Percentiles rank a stretch among this genome's conserved stretches.
phyloP scores from a whole-genome alignment of 2,329 filamentous ascomycete species.

The Dactylellina drechsleri region DNA sequence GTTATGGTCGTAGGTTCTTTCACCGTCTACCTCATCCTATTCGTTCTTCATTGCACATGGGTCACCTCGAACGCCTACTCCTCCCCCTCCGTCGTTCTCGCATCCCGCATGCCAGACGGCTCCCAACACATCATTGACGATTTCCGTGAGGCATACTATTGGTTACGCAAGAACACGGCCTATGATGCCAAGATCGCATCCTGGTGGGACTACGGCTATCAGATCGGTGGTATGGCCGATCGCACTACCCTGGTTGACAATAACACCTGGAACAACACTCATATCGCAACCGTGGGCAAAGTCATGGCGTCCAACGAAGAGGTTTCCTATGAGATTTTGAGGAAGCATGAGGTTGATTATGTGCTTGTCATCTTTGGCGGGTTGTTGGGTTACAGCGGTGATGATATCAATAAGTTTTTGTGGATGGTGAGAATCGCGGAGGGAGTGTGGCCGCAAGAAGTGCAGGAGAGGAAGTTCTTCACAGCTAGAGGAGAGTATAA shows the following conservation, averaged over 20 bases:
- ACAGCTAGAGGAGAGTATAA: slow-evolving; percentile 92
- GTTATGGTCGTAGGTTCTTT: slow-evolving; percentile 76
- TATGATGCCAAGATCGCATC: slow-evolving; percentile 98
- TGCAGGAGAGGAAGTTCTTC: slow-evolving; percentile 97
- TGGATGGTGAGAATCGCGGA: slow-evolving; percentile 99
- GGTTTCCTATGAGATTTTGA: slow-evolving; percentile 98
- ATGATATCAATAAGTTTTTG: slow-evolving; percentile 99
- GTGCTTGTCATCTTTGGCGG: slow-evolving; percentile 97
- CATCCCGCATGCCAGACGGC: slow-evolving; percentile 89
- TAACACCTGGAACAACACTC: slow-evolving; percentile 99
- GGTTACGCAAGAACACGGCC: slow-evolving; percentile 96
- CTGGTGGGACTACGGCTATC: slow-evolving; percentile 99
- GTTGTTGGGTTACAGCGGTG: slow-evolving; percentile 93
- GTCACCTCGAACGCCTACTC: slow-evolving; percentile 99
- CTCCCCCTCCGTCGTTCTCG: slow-evolving; percentile 94
- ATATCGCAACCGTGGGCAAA: slow-evolving; percentile 98
- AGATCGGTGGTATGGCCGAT: slow-evolving; percentile 99
- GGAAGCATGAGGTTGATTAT: slow-evolving; percentile 98
- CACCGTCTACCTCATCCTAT: slow-evolving; percentile 84
- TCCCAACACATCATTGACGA: slow-evolving; percentile 99
- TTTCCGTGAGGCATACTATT: slow-evolving; percentile 99
- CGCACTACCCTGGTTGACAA: slow-evolving; percentile 97
- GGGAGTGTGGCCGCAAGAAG: slow-evolving; percentile 99
- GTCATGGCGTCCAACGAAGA: slow-evolving; percentile 98
- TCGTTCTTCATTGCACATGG: slow-evolving; percentile 98